These are phyloP conservation scores for Scutellaria minor DNA, from an alignment of 257 asterid species.

Conservation along the genomic window DNA sequence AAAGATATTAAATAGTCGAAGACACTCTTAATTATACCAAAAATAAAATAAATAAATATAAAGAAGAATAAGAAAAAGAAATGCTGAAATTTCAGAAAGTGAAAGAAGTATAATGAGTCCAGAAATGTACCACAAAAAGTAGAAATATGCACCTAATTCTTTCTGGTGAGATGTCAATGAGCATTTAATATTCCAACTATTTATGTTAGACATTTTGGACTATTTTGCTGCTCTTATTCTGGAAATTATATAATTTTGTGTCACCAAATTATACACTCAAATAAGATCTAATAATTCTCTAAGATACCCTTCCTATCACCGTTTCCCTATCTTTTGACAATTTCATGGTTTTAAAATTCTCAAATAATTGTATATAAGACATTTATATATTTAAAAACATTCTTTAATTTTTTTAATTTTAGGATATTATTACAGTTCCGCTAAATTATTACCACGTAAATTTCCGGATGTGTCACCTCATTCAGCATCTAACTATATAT, in stretches of 20 bases:
- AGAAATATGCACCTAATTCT: constrained; percentile 30
- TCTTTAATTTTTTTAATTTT: too few relatives aligned
- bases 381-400: not conserved
- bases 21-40: not conserved
- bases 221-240: constrained; percentile 29
- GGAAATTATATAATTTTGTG: constrained; percentile 27
- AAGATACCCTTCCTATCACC: not conserved
- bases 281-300: not conserved
- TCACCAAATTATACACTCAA: constrained; percentile 28
- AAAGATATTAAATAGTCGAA: not conserved
- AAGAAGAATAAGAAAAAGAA: not conserved
- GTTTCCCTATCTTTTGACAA: not conserved
- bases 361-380: not conserved
- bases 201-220: constrained; percentile 16
- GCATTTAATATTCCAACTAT: constrained; percentile 34
- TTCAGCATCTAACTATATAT: too few relatives aligned
- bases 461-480: too few relatives aligned
- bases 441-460: too few relatives aligned
- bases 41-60: not conserved
- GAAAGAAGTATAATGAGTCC: not conserved
- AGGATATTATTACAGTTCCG: too few relatives aligned
- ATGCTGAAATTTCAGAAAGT: not conserved
- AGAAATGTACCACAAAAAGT: constrained; percentile 15
- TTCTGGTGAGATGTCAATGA: constrained; percentile 39
- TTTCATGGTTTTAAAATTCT: not conserved